Base-by-base conservation (phyloP, 106 monocot genomes). In the Acorus gramineus region DNA sequence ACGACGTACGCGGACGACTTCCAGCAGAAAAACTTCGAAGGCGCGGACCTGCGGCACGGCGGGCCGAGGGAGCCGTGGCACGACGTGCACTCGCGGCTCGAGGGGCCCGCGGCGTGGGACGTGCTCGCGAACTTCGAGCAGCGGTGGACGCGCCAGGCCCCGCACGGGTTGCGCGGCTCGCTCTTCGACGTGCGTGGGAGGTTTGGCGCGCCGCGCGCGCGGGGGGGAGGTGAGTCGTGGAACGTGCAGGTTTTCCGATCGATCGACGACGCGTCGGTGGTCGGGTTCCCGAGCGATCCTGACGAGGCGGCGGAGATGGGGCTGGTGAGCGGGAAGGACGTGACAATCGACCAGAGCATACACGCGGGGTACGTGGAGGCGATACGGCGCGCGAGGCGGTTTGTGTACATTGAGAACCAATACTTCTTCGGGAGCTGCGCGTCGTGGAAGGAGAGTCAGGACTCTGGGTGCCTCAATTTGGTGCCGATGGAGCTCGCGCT, bases 1-100 rank as follows among this genome's bases (percentile, higher is more conserved):
- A 85, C 80, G 6, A 77, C 77, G 4, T 80, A 85, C 11, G 42
- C 3, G 11, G 10, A 81, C 3, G 81, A 81, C 62, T 85, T 86
- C 59, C 62, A 70, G n/a, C 86, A 83, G 56, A 64, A 77, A 4
- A 86, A 79, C 64, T 83, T 80, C 61, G 56, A 61, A 2, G 54
- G 63, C 42, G 72, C 82, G 1, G 42, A 60, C 9, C 61, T 83
- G 28, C 49, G 53, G 1, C 65, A 49, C 9, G 86, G 86, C 7
- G 61, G 61, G 46, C 61, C 61, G 44, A 61, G 61, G 45, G 61
- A 61, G 61, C 61, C 61, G 8, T 61, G 61, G 61, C 61, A 61
- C 7, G 61, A 61, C 45, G 2, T 8, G 14, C 61, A 61, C 45
- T 61, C 61, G 7, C 44, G 11, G 61, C 45, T 61, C 11, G 61